Evolutionary conservation across 129 eudicot genomes (phyloP), one percentile per base, ranked within the genome.

Genomic region (Escallonia herrerae): DNA sequence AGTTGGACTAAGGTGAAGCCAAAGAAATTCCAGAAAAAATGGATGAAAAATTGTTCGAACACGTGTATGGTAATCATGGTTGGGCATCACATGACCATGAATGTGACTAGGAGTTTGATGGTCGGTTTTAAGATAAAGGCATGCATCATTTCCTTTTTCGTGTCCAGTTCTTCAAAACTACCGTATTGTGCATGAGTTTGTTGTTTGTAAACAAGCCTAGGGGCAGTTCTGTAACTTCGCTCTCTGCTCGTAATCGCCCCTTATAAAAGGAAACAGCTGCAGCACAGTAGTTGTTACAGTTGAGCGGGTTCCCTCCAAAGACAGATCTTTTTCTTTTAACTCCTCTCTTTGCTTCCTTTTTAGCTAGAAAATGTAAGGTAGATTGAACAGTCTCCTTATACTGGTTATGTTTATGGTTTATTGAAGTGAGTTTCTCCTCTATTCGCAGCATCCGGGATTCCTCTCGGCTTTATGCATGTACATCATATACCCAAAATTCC

Each of bases 11-110:
- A 62, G 48, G 1, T 38, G 8, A 52, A 9, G 5, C 33, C 14
- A 37, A 38, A 8, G 44, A 51, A 49, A 60, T 48, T 48, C 33
- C 6, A 53, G 13, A 70, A 40, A 12, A 39, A 12, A 40, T 40
- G 3, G 22, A 39, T 41, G 5, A 60, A 11, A 59, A 75, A 10
- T n/a, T 50, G 56, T 83, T 69, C 77, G 43, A 48, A 72, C 83
- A 80, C 90, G 81, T 84, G 80, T 84, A 77, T 63, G 79, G 73
- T 65, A 76, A 49, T 56, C 59, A 45, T 66, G 60, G 74, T 53
- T 67, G 46, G 42, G 62, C 62, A 8, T 4, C 3, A 45, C 5
- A 8, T 8, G 37, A 8, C 58, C 48, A 22, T 62, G 69, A 72
- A 41, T 45, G 55, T 53, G 55, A 68, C 54, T 61, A 22, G 0